These are phyloP conservation scores for Scedosporium aurantiacum DNA, from an alignment of 2,329 filamentous ascomycete species.

Conservation along the genomic window DNA sequence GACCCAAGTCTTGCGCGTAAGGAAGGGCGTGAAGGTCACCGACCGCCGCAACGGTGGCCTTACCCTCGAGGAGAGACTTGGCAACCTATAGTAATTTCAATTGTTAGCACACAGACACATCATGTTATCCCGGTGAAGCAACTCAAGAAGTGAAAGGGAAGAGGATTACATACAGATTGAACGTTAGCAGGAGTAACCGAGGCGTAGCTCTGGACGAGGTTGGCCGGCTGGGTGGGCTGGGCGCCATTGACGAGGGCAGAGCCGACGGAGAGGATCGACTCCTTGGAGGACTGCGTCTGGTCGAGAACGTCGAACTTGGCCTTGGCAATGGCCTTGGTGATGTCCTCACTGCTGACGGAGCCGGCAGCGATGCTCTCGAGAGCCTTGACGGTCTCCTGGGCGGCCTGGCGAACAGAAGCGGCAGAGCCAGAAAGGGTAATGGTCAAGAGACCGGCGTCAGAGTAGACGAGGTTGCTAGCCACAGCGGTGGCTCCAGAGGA, in stretches of 20 bases:
- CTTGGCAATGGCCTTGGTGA: conserved; percentile 82
- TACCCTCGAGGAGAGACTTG: conserved; percentile 76
- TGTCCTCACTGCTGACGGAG: conserved; percentile 67
- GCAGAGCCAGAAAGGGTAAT: conserved; percentile 72
- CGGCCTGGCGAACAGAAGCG: conserved; percentile 59
- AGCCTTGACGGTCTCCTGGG: conserved; percentile 66
- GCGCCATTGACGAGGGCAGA: conserved; percentile 70
- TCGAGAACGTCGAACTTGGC: conserved; percentile 91
- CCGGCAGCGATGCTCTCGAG: conserved; percentile 73
- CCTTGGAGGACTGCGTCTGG: conserved; percentile 63
- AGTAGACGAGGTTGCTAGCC: conserved; percentile 76
- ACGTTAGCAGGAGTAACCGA: conserved; percentile 74
- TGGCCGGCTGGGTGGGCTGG: conserved; percentile 74
- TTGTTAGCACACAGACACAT: too few relatives aligned
- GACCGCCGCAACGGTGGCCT: conserved; percentile 79
- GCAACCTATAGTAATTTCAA: conserved; percentile 51
- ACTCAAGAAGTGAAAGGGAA: conserved; percentile 4
- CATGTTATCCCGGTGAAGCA: conserved; percentile 12
- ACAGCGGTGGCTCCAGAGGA: conserved; percentile 56
- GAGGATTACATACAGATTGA: conserved; percentile 57
- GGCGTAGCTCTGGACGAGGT: conserved; percentile 68
- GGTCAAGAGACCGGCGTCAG: conserved; percentile 82
- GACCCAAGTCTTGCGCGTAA: conserved; percentile 85
- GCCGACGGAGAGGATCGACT: conserved; percentile 73
- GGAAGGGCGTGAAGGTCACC: conserved; percentile 87